phyloP scores from a whole-genome alignment of 495 filamentous ascomycete genomes.

The Lophiotrema nucula region DNA sequence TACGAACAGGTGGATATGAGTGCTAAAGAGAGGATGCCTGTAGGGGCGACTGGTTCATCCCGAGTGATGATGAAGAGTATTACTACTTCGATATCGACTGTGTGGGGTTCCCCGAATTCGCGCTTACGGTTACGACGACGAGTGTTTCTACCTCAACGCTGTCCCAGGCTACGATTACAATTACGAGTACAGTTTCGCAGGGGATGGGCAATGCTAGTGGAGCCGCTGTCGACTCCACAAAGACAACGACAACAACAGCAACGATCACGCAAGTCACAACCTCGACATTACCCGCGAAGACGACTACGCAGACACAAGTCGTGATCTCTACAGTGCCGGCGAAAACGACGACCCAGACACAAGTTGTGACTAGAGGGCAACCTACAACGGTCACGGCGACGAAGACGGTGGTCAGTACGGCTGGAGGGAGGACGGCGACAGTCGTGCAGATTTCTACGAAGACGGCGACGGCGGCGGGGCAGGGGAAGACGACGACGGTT shows the following conservation, averaged over 20 bases:
- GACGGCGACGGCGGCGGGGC: not conserved
- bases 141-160: not conserved
- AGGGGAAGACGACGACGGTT: not conserved
- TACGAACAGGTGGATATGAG: no score
- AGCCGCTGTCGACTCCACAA: no score
- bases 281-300: not conserved
- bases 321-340: no score
- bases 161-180: not conserved
- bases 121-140: not conserved
- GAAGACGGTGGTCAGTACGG: no score
- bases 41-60: not conserved
- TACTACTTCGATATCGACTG: slow-evolving; percentile 11
- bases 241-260: not conserved
- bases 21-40: no score
- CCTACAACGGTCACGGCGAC: no score
- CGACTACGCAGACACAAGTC: no score
- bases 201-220: no score
- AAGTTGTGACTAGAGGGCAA: no score
- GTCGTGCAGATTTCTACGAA: not conserved
- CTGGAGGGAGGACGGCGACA: no score
- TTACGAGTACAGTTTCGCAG: not conserved
- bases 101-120: not conserved
- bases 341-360: no score
- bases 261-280: not conserved
- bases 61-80: not conserved